A percentile compares a stretch with the other conserved stretches of the same genome.
phyloP scores from a whole-genome alignment of 192 early-diverging fungal species.

The Cladochytrium replicatum region DNA sequence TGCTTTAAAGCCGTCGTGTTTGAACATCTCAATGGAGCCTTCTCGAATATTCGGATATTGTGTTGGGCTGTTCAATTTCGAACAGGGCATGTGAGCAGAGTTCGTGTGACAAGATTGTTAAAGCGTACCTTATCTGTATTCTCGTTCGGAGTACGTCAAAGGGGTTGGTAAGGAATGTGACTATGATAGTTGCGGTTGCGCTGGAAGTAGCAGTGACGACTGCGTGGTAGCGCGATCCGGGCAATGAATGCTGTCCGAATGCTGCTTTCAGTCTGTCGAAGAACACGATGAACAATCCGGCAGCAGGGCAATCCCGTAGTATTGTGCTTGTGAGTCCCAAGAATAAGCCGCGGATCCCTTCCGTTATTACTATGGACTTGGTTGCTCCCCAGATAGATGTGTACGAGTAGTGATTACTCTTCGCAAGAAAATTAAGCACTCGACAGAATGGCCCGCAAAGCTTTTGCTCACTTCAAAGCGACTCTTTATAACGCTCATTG shows the following conservation, averaged over 20 bases:
- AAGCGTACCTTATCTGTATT: conserved; percentile 74
- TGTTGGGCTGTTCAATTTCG: conserved; percentile 5
- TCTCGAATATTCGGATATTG: neutral
- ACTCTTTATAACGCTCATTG: no score
- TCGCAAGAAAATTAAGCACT: no score
- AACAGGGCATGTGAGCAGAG: conserved; percentile 35
- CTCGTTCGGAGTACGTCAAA: conserved; percentile 91
- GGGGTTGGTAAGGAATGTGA: conserved; percentile 79
- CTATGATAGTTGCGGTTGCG: no score
- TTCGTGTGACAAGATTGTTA: conserved; percentile 47
- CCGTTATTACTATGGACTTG: conserved; percentile 51
- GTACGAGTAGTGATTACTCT: conserved; percentile 81
- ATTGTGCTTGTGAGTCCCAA: conserved; percentile 78
- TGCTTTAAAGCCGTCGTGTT: conserved; percentile 66
- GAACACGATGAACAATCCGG: conserved; percentile 80
- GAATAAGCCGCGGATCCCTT: conserved; percentile 74
- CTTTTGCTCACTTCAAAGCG: neutral
- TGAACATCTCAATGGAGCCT: neutral
- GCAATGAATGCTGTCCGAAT: no score
- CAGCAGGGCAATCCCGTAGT: conserved; percentile 80
- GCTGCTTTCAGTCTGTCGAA: conserved; percentile 68
- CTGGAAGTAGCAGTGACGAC: no score
- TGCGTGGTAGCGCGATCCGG: no score
- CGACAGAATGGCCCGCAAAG: no score
- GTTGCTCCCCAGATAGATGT: conserved; percentile 57